Evolutionary conservation across 2,329 filamentous ascomycete species (phyloP).

Genomic region (Calonectria pseudoturangicola): DNA sequence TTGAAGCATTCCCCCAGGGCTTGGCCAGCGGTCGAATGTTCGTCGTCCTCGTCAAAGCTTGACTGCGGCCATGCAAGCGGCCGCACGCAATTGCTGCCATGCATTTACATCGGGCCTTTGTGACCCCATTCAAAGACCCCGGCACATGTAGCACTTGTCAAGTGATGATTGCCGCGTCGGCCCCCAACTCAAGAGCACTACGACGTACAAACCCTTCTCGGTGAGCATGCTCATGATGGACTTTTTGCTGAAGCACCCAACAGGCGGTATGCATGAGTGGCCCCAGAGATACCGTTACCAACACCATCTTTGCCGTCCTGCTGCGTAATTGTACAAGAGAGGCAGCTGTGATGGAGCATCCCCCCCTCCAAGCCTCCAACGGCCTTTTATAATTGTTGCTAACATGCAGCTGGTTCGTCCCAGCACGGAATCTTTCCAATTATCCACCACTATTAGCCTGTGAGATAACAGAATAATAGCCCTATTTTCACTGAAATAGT

Average conservation of each 20-base stretch:
- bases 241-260: slow-evolving; percentile 41
- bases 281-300: slow-evolving; percentile 28
- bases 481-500: background rate
- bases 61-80: slow-evolving; percentile 42
- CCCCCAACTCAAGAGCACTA: slow-evolving; percentile 43
- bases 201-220: slow-evolving; percentile 46
- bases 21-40: slow-evolving; percentile 25
- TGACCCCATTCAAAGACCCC: slow-evolving; percentile 47
- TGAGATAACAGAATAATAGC: background rate
- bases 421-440: slow-evolving; percentile 36
- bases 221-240: slow-evolving; percentile 37
- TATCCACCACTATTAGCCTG: slow-evolving; percentile 22
- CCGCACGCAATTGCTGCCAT: slow-evolving; percentile 44
- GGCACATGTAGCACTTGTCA: slow-evolving; percentile 56
- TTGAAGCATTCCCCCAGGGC: slow-evolving; percentile 26
- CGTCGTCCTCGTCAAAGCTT: slow-evolving; percentile 33
- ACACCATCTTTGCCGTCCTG: slow-evolving; percentile 27
- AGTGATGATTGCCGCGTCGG: slow-evolving; percentile 54
- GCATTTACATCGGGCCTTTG: slow-evolving; percentile 40
- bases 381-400: slow-evolving; percentile 39
- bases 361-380: slow-evolving; percentile 27
- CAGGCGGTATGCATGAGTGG: slow-evolving; percentile 51
- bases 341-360: slow-evolving; percentile 36
- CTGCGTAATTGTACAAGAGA: slow-evolving; percentile 40
- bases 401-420: slow-evolving; percentile 32